Evolutionary conservation across 495 filamentous ascomycete species (phyloP), one percentile per base, ranked within the genome.

Genomic region (Xylaria intraflava): DNA sequence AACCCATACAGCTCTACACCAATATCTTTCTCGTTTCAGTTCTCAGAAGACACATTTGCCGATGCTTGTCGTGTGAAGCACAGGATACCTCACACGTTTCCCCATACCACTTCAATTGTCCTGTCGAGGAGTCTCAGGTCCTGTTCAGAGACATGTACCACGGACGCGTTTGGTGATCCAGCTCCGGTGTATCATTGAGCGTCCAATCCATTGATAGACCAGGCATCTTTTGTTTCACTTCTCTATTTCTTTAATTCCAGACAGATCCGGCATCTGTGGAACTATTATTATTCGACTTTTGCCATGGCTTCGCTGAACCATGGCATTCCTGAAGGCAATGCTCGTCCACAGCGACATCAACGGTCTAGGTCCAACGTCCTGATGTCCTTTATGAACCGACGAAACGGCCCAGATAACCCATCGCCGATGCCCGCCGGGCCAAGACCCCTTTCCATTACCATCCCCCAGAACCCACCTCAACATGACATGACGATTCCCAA

Each of bases 361-460:
- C 72, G 74, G n/a, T 72, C 75, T 57, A 83, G 79, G 65, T 82
- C 81, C 6, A 78, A 76, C 14, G 75, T 83, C 24, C 63, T 85
- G 44, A 78, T 72, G 51, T 78, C 79, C 12, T 74, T 84, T 59
- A 81, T 83, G 35, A 72, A 75, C 38, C 72, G 70, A 55, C 71
- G 78, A 45, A 75, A 67, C 61, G 73, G 79, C 40, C 69, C 70
- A 29, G 74, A 79, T 58, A 73, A 73, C 14, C 47, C 65, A 19
- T 57, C 59, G 6, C 69, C 78, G 17, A 74, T 75, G 12, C 53
- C 69, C 44, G 52, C 63, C 30, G 51, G 56, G 26, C 55, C 56
- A 23, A 53, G 49, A 40, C 45, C 41, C 5, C 55, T 59, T 7
- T 36, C 62, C 23, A 58, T 58, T 36, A 62, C 63, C 35, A 60